Percentiles rank a stretch among this genome's conserved stretches.
Evolutionary conservation across 2,329 filamentous ascomycete species (phyloP).

Genomic region (Penicillium sp.): DNA sequence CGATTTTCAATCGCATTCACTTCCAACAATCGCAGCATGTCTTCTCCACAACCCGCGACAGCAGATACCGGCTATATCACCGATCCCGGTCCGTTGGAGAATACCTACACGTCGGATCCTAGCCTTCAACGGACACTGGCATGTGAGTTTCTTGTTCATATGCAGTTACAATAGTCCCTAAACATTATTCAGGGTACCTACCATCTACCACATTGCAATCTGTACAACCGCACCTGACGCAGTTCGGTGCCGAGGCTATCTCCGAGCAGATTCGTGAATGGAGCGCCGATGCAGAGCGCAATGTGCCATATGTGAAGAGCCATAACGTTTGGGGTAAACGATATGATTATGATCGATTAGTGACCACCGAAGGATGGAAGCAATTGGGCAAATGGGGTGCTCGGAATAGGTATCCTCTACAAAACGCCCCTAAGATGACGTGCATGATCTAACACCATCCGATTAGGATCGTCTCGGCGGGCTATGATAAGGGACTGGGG

Average conservation of each 20-base stretch:
- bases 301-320: slow-evolving; percentile 60
- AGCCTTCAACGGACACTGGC: slow-evolving; percentile 53
- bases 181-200: slow-evolving; percentile 34
- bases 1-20: background rate
- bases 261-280: slow-evolving; percentile 30
- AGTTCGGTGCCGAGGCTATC: slow-evolving; percentile 33
- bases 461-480: background rate
- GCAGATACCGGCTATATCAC: slow-evolving; percentile 56
- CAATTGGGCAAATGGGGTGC: slow-evolving; percentile 36
- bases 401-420: slow-evolving; percentile 26
- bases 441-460: slow-evolving; percentile 26
- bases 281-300: slow-evolving; percentile 61
- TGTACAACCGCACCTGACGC: slow-evolving; percentile 36
- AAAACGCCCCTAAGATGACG: background rate
- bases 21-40: slow-evolving; percentile 4
- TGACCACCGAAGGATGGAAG: slow-evolving; percentile 66
- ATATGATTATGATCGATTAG: slow-evolving; percentile 55
- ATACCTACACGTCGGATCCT: slow-evolving; percentile 58
- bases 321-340: slow-evolving; percentile 60
- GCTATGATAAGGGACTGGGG: background rate
- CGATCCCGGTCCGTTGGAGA: slow-evolving; percentile 50
- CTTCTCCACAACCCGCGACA: slow-evolving; percentile 29
- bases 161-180: background rate
- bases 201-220: slow-evolving; percentile 55
- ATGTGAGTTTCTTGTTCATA: slow-evolving; percentile 37